Base-by-base conservation (phyloP, 2,329 filamentous ascomycete species). In the Alternaria dauci region DNA sequence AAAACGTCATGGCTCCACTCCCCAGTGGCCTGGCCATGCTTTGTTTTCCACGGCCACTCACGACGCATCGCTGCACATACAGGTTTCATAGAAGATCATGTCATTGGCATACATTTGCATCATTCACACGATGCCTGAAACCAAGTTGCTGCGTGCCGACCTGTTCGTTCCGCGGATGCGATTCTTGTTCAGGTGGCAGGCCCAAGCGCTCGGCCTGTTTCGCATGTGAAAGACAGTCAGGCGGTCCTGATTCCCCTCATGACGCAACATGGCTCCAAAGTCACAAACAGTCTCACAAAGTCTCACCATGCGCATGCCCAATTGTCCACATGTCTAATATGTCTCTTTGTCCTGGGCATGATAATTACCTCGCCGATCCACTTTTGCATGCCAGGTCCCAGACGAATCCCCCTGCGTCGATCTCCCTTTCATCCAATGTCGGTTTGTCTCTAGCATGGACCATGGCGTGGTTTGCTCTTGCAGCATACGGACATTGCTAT, bases 221-320 rank as follows among this genome's bases (percentile, higher is more conserved):
- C 58, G 54, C 63, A 66, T 66, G 63, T 66, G 61, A 66, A 61
- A 63, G 43, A 42, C 28, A 28, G 38, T 36, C 55, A 42, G 42
- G 28, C 48, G 39, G 32, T 28, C 41, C 48, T 56, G 32, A 52
- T n/a, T 52, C 57, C 43, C 34, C 28, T 54, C 61, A 64, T 64
- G 63, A 66, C 63, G 63, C 61, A 48, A 59, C 59, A 20, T 55
- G 47, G 25, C 42, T 23, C 26, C 41, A 41, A 26, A 51, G 12
- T 16, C 26, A 36, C 18, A 59, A 18, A 23, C 52, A 47, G 41
- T 36, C 52, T 51, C 39, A 25, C 26, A 44, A 39, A 47, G 12
- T 25, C 46, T 36, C 46, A 38, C 32, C 7, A 34, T 48, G 23
- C 46, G 18, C 20, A 8, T 36, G 12, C 12, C 30, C 38, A 28